Conservation (phyloP, 2,329 filamentous ascomycete genomes). For the Aspergillus oerlinghausenensis region DNA sequence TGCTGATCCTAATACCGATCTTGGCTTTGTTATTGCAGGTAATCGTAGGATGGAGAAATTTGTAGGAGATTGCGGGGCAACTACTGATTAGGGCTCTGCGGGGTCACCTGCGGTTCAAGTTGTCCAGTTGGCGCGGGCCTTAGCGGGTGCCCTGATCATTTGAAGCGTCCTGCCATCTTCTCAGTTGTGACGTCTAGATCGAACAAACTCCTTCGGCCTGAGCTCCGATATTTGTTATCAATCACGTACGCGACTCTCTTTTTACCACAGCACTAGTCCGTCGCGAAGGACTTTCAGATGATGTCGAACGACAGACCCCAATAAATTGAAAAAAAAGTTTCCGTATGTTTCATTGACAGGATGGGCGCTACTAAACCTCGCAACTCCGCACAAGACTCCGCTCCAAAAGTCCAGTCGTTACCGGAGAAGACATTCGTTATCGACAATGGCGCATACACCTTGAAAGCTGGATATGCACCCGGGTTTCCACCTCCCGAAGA, state of each 20-base stretch:
- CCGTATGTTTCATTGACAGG: neutral
- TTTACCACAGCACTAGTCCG: neutral
- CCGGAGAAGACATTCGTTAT: slow-evolving; percentile 72
- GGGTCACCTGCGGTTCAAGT: slow-evolving; percentile 18
- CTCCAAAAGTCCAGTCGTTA: slow-evolving; percentile 45
- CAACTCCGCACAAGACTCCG: slow-evolving; percentile 48
- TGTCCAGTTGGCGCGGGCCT: slow-evolving; percentile 8
- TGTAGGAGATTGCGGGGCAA: slow-evolving; percentile 25
- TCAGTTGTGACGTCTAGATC: slow-evolving; percentile 11
- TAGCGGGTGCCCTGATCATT: slow-evolving; percentile 14
- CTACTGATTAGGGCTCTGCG: slow-evolving; percentile 28
- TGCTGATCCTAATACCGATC: neutral
- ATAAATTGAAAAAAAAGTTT: neutral
- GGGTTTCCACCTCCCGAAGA: slow-evolving; percentile 31
- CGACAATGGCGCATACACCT: slow-evolving; percentile 86
- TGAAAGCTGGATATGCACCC: slow-evolving; percentile 80
- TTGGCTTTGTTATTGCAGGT: neutral
- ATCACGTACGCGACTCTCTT: neutral
- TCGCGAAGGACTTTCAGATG: neutral
- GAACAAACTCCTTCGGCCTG: slow-evolving; percentile 8
- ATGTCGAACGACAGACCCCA: neutral
- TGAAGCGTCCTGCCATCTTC: slow-evolving; percentile 12
- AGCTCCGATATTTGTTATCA: slow-evolving; percentile 4
- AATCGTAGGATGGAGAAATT: slow-evolving; percentile 17
- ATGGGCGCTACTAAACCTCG: slow-evolving; percentile 35